Evolutionary conservation across 1,139 yeast species (phyloP).

Genomic region (Taphrina flavorubra): DNA sequence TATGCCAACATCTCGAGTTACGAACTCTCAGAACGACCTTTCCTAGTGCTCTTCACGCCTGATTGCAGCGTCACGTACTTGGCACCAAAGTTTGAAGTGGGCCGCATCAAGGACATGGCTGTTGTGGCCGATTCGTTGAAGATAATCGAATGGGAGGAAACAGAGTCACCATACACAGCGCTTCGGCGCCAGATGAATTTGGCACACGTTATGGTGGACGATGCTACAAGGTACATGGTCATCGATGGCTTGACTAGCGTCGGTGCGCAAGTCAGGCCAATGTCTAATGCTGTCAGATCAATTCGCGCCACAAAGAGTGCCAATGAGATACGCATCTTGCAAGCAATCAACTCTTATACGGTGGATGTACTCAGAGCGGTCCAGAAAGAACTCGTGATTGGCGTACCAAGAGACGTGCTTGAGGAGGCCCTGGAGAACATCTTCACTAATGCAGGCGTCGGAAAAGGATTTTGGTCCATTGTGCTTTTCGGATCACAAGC

Average conservation of each 20-base stretch:
- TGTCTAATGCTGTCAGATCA: constrained; percentile 17
- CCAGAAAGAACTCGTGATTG: constrained; percentile 9
- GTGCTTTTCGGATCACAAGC: constrained; percentile 40
- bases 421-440: constrained; percentile 12
- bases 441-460: constrained; percentile 33
- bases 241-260: constrained; percentile 28
- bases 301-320: constrained; percentile 29
- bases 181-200: constrained; percentile 1
- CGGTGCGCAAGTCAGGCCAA: constrained; percentile 14
- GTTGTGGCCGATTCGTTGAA: background rate
- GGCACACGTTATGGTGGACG: constrained; percentile 34
- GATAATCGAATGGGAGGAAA: constrained; percentile 37
- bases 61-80: constrained; percentile 23
- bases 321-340: constrained; percentile 34
- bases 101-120: constrained; percentile 21
- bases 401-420: constrained; percentile 16
- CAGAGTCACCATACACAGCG: constrained; percentile 34
- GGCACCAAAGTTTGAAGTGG: constrained; percentile 39
- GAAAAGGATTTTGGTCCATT: constrained; percentile 26
- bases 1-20: constrained; percentile 33
- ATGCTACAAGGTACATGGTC: constrained; percentile 31
- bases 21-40: constrained; percentile 40
- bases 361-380: constrained; percentile 28
- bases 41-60: constrained; percentile 7
- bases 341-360: constrained; percentile 33